Percentiles rank a stretch among this genome's conserved stretches.
Conservation (phyloP, 1,284 basidiomycete genomes). For the Vanrija sp. region DNA sequence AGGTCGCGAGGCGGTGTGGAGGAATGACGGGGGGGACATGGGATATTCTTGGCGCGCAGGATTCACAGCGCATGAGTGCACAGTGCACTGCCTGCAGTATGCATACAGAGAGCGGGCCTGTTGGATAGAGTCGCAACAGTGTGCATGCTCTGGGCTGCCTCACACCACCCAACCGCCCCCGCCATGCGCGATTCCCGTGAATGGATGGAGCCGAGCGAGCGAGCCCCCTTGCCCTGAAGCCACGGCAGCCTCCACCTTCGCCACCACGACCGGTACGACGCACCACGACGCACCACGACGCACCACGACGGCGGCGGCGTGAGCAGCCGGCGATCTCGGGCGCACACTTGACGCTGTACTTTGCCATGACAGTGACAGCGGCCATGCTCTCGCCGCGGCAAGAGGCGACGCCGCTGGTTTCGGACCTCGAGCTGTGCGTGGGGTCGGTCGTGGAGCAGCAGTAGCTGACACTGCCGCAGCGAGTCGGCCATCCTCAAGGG, state of each 20-base stretch:
- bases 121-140: too few species aligned
- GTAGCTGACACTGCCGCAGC: constrained; percentile 14
- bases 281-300: background rate
- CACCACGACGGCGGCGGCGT: background rate
- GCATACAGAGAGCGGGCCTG: too few species aligned
- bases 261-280: background rate
- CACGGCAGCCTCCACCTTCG: background rate
- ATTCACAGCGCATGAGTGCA: too few species aligned
- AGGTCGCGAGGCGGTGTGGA: too few species aligned
- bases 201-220: too few species aligned
- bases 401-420: constrained; percentile 16
- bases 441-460: background rate
- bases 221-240: background rate
- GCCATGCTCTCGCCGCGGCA: background rate
- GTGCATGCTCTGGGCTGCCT: background rate
- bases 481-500: constrained; percentile 34
- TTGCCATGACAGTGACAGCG: too few species aligned
- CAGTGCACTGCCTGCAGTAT: too few species aligned
- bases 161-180: background rate
- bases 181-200: background rate
- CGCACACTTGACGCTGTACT: too few species aligned
- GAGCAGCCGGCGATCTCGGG: too few species aligned
- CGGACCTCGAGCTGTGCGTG: constrained; percentile 22
- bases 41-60: too few species aligned
- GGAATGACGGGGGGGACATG: too few species aligned